Conservation (phyloP, 805 yeast genomes). For the Saccharomycopsis lassenensis region DNA sequence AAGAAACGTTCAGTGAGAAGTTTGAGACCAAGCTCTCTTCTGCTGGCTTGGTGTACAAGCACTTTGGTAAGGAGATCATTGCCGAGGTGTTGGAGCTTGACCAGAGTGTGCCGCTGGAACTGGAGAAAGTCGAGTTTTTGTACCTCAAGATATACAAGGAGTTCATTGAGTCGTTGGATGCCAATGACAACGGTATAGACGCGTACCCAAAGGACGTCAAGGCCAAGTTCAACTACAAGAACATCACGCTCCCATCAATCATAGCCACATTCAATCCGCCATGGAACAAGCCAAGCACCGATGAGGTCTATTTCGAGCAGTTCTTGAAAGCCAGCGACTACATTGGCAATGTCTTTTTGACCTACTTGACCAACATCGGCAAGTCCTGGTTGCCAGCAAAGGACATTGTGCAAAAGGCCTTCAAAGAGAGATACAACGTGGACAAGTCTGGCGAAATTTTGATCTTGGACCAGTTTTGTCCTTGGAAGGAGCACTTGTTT, state of each 20-base stretch:
- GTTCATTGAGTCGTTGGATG: constrained; percentile 87
- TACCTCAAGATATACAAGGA: constrained; percentile 73
- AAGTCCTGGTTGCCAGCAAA: constrained; percentile 89
- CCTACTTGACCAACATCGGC: constrained; percentile 59
- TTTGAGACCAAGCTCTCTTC: constrained; percentile 76
- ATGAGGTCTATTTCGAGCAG: constrained; percentile 45
- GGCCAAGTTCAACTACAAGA: constrained; percentile 59
- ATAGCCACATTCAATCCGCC: constrained; percentile 75
- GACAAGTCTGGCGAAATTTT: constrained; percentile 67
- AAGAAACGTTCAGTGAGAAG: constrained; percentile 53
- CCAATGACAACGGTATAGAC: constrained; percentile 88
- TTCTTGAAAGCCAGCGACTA: constrained; percentile 64
- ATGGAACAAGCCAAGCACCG: constrained; percentile 68
- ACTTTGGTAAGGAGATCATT: constrained; percentile 65
- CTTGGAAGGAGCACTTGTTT: constrained; percentile 93
- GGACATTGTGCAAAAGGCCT: constrained; percentile 60
- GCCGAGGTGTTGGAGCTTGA: constrained; percentile 34
- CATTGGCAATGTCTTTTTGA: constrained; percentile 74
- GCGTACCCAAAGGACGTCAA: constrained; percentile 45
- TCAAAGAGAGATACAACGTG: constrained; percentile 43
- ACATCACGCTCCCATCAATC: constrained; percentile 67
- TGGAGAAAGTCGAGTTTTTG: constrained; percentile 45
- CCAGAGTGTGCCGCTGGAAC: too few relatives aligned
- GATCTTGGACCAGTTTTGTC: constrained; percentile 65
- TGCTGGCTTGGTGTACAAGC: constrained; percentile 89